phyloP scores from a whole-genome alignment of 129 eudicot species.

The Smallanthus sonchifolius region DNA sequence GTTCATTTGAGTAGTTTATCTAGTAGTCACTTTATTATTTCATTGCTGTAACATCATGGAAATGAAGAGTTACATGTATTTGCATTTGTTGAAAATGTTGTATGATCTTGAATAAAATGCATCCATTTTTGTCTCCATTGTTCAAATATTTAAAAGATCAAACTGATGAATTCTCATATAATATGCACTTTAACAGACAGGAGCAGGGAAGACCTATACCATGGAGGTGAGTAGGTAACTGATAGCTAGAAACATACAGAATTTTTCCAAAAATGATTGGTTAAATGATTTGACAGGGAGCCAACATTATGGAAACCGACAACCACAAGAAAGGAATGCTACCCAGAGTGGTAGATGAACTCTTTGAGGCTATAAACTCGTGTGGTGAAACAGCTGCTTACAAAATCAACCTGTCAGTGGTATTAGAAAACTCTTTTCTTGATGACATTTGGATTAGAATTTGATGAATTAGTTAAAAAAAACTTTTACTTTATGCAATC shows the following conservation, averaged over 20 bases:
- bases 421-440: conserved; percentile 21
- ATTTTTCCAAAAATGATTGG: background rate
- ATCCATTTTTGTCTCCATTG: background rate
- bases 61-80: background rate
- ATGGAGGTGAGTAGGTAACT: conserved; percentile 98
- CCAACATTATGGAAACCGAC: conserved; percentile 49
- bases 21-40: too few relatives aligned
- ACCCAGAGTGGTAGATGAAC: conserved; percentile 75
- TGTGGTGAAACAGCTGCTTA: conserved; percentile 40
- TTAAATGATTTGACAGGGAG: conserved; percentile 48
- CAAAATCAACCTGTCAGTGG: conserved; percentile 78
- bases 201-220: conserved; percentile 94
- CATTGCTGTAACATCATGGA: too few relatives aligned
- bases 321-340: conserved; percentile 62
- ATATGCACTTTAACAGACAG: conserved; percentile 54
- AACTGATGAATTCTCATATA: conserved; percentile 22
- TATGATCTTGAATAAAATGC: background rate
- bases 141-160: conserved; percentile 13
- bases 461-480: conserved; percentile 3
- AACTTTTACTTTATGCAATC: background rate
- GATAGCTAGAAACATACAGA: background rate
- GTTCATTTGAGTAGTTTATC: too few relatives aligned
- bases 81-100: conserved; percentile 2
- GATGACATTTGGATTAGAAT: conserved; percentile 4
- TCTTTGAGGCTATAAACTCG: conserved; percentile 46